phyloP scores from a whole-genome alignment of 441 rosid genomes.

The Populus hybrid region DNA sequence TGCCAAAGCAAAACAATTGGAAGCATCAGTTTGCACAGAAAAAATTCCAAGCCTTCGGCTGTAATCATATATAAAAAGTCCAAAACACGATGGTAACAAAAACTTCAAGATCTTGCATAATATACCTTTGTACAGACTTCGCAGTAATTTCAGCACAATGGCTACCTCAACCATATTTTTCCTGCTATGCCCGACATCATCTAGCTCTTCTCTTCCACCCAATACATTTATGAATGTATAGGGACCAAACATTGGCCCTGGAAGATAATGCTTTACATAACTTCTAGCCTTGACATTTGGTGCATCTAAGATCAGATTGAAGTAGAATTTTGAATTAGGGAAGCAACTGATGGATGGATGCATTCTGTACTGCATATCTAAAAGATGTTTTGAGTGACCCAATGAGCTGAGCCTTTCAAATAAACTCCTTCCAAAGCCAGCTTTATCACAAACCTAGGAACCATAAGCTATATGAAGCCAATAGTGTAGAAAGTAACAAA shows the following conservation, averaged over 20 bases:
- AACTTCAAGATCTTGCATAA: too few relatives aligned
- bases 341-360: slow-evolving; percentile 49
- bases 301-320: slow-evolving; percentile 31
- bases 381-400: slow-evolving; percentile 38
- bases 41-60: too few relatives aligned
- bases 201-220: too few relatives aligned
- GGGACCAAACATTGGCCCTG: slow-evolving; percentile 45
- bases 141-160: too few relatives aligned
- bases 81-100: too few relatives aligned
- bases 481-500: neutral
- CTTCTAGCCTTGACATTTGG: slow-evolving; percentile 24
- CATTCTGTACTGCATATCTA: slow-evolving; percentile 50
- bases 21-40: too few relatives aligned
- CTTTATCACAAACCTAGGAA: slow-evolving; percentile 33
- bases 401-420: slow-evolving; percentile 41
- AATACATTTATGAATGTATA: too few relatives aligned
- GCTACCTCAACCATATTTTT: too few relatives aligned
- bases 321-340: slow-evolving; percentile 40
- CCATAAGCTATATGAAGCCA: neutral
- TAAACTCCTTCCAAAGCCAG: slow-evolving; percentile 49
- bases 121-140: too few relatives aligned
- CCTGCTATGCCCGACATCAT: too few relatives aligned
- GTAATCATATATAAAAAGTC: too few relatives aligned
- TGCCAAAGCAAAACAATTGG: too few relatives aligned
- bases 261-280: slow-evolving; percentile 30